These are phyloP conservation scores for Acer campestre DNA, from an alignment of 345 rosid genomes.

Conservation along the genomic window DNA sequence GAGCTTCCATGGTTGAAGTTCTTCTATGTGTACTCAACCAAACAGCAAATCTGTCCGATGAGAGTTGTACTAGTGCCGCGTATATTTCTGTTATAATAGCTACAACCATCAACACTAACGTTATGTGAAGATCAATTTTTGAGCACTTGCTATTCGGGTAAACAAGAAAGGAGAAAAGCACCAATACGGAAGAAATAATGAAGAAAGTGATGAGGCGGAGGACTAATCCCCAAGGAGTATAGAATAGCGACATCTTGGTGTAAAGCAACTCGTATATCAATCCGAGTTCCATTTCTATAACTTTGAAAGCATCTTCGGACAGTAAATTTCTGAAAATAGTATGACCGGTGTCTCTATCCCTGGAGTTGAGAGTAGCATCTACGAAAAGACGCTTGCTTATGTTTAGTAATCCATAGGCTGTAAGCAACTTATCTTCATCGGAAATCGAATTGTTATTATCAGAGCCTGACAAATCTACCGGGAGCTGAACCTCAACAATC, in stretches of 20 bases:
- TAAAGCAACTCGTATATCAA: conserved; percentile 40
- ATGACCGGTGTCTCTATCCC: neutral
- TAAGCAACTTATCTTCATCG: conserved; percentile 17
- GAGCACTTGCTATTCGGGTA: neutral
- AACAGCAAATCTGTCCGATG: conserved; percentile 12
- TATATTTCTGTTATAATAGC: conserved; percentile 35
- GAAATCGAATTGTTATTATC: neutral
- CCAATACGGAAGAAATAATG: conserved; percentile 6
- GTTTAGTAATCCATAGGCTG: conserved; percentile 31
- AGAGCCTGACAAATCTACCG: neutral
- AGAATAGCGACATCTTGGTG: conserved; percentile 36
- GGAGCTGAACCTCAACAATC: neutral
- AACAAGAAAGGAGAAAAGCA: conserved; percentile 16
- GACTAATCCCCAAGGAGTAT: conserved; percentile 20
- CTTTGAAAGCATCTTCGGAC: conserved; percentile 25
- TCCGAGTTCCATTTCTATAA: conserved; percentile 47
- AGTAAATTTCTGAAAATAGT: neutral
- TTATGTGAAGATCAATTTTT: conserved; percentile 29
- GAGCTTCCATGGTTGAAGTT: neutral
- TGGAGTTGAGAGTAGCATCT: neutral
- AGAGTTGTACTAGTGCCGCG: neutral
- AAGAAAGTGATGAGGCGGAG: conserved; percentile 18
- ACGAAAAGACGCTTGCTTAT: conserved; percentile 16
- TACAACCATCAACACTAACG: conserved; percentile 38
- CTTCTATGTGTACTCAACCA: neutral